Conservation (phyloP, 768 basidiomycete species). For the Naganishia randhawae region DNA sequence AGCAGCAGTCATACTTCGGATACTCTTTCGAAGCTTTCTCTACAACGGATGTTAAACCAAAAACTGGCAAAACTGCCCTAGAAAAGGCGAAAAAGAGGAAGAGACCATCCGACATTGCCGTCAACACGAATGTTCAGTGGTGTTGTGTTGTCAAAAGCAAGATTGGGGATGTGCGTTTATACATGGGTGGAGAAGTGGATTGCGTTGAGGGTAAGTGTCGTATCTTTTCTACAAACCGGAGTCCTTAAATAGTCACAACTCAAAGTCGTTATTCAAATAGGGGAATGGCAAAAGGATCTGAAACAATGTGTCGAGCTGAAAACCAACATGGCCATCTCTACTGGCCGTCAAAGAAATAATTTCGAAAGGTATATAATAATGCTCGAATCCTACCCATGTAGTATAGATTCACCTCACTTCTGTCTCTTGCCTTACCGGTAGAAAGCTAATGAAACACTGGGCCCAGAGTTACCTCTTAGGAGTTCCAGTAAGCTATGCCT, state of each 20-base stretch:
- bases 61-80: background rate
- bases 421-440: background rate
- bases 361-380: conserved; percentile 43
- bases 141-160: conserved; percentile 48
- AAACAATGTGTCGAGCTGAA: conserved; percentile 47
- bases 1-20: conserved; percentile 42
- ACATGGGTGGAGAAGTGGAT: conserved; percentile 51
- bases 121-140: conserved; percentile 51
- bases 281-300: conserved; percentile 27
- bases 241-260: background rate
- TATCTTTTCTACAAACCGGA: background rate
- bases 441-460: conserved; percentile 52
- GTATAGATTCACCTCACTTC: background rate
- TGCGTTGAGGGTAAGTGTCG: conserved; percentile 42
- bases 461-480: conserved; percentile 51
- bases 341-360: conserved; percentile 40
- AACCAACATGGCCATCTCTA: conserved; percentile 48
- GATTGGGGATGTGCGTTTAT: conserved; percentile 45
- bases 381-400: background rate
- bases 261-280: background rate
- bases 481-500: conserved; percentile 40
- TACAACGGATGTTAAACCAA: conserved; percentile 26
- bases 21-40: conserved; percentile 50
- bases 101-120: conserved; percentile 31
- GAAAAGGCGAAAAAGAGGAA: conserved; percentile 20